Percentiles rank a stretch among this genome's conserved stretches.
Evolutionary conservation across 202 grass and related monocot genomes (phyloP).

Genomic region (Hordeum pubiflorum): DNA sequence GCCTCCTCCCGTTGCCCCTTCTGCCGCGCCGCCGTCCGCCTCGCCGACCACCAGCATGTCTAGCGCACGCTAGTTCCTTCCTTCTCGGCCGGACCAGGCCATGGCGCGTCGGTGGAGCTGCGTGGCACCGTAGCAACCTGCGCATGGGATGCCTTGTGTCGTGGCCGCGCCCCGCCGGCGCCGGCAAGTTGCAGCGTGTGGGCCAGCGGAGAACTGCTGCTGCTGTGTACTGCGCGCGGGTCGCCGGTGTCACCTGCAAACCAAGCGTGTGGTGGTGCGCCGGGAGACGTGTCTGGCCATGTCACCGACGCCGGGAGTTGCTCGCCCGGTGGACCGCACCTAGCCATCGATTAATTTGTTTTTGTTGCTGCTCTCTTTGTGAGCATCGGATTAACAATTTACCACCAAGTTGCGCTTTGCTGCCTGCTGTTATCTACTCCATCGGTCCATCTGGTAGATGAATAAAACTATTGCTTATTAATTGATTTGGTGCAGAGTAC

Average conservation of each 20-base stretch:
- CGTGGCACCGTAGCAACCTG: neutral
- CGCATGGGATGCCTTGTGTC: neutral
- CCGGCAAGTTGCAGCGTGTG: neutral
- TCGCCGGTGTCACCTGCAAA: neutral
- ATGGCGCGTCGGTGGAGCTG: neutral
- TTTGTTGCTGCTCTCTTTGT: too few relatives aligned
- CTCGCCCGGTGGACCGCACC: too few relatives aligned
- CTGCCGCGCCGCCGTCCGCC: slow-evolving; percentile 51
- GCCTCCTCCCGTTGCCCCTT: slow-evolving; percentile 55
- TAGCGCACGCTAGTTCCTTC: neutral
- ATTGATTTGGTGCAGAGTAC: too few relatives aligned
- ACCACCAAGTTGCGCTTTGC: too few relatives aligned
- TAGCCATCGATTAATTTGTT: too few relatives aligned
- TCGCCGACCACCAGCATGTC: neutral
- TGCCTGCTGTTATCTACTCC: too few relatives aligned
- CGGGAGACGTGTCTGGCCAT: neutral
- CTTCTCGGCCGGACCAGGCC: neutral
- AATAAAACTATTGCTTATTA: too few relatives aligned
- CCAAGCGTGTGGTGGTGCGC: neutral
- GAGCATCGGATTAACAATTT: too few relatives aligned
- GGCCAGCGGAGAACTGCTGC: neutral
- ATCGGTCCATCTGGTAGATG: too few relatives aligned
- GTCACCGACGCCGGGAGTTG: neutral
- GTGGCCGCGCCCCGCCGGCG: neutral
- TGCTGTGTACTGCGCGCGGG: neutral